These are phyloP conservation scores for Nyctanthes arbortristis DNA, from an alignment of 257 asterid species.

Conservation along the genomic window DNA sequence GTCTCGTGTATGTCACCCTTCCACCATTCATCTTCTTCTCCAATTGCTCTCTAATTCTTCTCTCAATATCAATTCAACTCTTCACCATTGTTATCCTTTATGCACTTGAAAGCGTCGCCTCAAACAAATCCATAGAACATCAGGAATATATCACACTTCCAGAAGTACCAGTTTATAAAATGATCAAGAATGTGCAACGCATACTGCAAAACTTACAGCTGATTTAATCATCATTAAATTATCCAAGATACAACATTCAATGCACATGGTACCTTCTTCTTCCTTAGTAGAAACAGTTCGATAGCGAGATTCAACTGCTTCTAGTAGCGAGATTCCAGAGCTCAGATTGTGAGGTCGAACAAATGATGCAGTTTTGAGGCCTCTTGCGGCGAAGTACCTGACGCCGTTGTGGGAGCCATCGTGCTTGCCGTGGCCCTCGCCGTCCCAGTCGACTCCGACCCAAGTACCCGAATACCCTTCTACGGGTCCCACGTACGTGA, in stretches of 20 bases:
- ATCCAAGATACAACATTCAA: conserved; percentile 11
- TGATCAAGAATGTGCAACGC: conserved; percentile 11
- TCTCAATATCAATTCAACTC: too few species aligned
- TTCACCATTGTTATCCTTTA: too few species aligned
- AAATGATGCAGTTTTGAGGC: conserved; percentile 70
- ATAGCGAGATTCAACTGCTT: conserved; percentile 80
- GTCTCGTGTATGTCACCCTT: too few species aligned
- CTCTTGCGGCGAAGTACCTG: conserved; percentile 68
- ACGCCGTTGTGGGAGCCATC: conserved; percentile 77
- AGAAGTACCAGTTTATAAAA: not conserved
- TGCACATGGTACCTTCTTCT: conserved; percentile 68
- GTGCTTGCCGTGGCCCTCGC: conserved; percentile 81
- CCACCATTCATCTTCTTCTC: too few species aligned
- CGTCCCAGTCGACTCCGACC: conserved; percentile 96
- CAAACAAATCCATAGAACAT: not conserved
- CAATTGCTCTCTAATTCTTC: too few species aligned
- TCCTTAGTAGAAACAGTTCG: conserved; percentile 62
- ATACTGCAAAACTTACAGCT: not conserved
- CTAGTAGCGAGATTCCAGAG: conserved; percentile 65
- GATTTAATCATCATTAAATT: conserved; percentile 4
- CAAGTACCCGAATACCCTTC: conserved; percentile 73
- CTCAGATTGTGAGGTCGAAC: conserved; percentile 66
- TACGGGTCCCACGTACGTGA: conserved; percentile 73
- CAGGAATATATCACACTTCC: not conserved
- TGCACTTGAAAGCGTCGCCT: not conserved